Conservation (phyloP, 345 rosid genomes). For the Heritiera fomes region DNA sequence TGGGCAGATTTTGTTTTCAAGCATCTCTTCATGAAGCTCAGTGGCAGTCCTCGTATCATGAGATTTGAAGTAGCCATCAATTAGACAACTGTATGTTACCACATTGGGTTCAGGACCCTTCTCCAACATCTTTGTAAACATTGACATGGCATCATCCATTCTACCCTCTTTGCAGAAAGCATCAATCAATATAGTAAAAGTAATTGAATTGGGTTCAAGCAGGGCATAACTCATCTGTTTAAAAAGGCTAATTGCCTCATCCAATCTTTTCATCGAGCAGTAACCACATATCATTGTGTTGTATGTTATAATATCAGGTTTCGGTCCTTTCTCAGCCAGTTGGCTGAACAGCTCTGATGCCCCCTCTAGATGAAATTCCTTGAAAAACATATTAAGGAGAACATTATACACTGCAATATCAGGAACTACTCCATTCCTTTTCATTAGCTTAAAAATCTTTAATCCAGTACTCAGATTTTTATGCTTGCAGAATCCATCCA, state of each 20-base stretch:
- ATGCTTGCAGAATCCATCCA: slow-evolving; percentile 46
- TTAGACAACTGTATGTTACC: slow-evolving; percentile 50
- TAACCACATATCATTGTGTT: slow-evolving; percentile 55
- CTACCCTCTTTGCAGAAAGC: slow-evolving; percentile 48
- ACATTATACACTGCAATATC: slow-evolving; percentile 50
- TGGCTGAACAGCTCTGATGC: slow-evolving; percentile 33
- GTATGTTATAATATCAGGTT: slow-evolving; percentile 53
- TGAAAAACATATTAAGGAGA: slow-evolving; percentile 38
- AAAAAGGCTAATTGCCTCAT: slow-evolving; percentile 41
- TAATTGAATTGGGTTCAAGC: slow-evolving; percentile 40
- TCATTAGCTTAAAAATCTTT: slow-evolving; percentile 45
- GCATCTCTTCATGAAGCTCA: slow-evolving; percentile 51
- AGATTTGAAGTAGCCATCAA: slow-evolving; percentile 49
- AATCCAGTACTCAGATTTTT: slow-evolving; percentile 40
- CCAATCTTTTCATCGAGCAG: slow-evolving; percentile 39
- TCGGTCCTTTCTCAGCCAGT: slow-evolving; percentile 34
- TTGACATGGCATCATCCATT: slow-evolving; percentile 40
- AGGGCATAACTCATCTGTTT: slow-evolving; percentile 32
- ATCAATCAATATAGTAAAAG: slow-evolving; percentile 52
- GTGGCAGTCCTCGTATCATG: slow-evolving; percentile 36
- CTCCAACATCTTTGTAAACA: slow-evolving; percentile 45
- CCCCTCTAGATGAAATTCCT: slow-evolving; percentile 24
- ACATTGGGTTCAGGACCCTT: slow-evolving; percentile 43
- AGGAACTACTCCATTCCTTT: slow-evolving; percentile 30
- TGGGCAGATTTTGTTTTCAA: slow-evolving; percentile 42